phyloP scores from a whole-genome alignment of 225 moss, liverwort and hornwort genomes.

The Physcomitrium patens region DNA sequence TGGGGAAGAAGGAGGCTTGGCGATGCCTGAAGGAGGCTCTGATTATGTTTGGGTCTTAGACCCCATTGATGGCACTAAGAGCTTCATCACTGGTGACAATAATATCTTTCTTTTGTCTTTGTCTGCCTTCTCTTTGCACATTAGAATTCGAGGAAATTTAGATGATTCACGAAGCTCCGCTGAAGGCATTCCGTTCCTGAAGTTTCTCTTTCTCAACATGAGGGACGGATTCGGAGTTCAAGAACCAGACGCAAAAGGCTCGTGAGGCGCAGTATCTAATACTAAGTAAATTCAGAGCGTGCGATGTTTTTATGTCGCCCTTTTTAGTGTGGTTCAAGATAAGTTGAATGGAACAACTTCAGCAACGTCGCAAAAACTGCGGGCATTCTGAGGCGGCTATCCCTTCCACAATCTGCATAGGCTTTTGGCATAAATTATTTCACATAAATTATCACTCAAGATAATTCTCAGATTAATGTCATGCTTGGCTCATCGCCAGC shows the following conservation, averaged over 20 bases:
- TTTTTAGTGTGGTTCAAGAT: too few relatives aligned
- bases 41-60: constrained; percentile 99
- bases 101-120: constrained; percentile 49
- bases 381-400: too few relatives aligned
- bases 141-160: constrained; percentile 5
- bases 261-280: too few relatives aligned
- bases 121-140: constrained; percentile 57
- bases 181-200: too few relatives aligned
- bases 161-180: too few relatives aligned
- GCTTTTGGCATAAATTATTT: constrained; percentile 53
- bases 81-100: constrained; percentile 97
- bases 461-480: constrained; percentile 16
- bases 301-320: too few relatives aligned
- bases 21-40: constrained; percentile 82
- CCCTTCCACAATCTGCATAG: constrained; percentile 35
- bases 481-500: constrained; percentile 16
- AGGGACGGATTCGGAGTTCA: too few relatives aligned
- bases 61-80: constrained; percentile 99
- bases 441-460: neutral
- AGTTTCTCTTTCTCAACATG: too few relatives aligned
- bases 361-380: too few relatives aligned
- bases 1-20: constrained; percentile 92
- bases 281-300: too few relatives aligned
- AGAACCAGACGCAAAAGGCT: too few relatives aligned
- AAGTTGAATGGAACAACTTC: too few relatives aligned